Percentiles rank a stretch among this genome's conserved stretches.
phyloP scores from a whole-genome alignment of 2,329 filamentous ascomycete species.

The Harringtonia lauricola region DNA sequence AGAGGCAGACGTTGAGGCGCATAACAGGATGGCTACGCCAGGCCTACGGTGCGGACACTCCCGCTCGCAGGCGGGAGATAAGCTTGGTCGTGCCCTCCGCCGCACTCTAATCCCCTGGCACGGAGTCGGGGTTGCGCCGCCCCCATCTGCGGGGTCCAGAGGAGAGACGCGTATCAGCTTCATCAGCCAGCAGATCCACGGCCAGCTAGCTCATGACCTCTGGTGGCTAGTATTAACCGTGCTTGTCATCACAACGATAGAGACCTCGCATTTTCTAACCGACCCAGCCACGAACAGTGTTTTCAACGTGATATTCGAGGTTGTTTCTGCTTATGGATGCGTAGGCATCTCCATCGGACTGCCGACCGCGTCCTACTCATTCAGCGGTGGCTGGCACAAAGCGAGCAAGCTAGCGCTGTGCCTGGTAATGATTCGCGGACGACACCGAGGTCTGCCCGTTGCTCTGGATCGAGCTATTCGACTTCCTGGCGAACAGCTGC shows the following conservation, averaged over 20 bases:
- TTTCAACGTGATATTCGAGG: constrained; percentile 47
- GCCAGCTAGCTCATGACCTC: constrained; percentile 52
- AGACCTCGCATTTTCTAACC: constrained; percentile 39
- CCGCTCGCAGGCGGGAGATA: background rate
- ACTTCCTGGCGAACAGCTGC: constrained; percentile 24
- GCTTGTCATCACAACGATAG: constrained; percentile 47
- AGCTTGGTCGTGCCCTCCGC: constrained; percentile 23
- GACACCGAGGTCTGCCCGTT: constrained; percentile 43
- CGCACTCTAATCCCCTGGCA: constrained; percentile 27
- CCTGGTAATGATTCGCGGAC: constrained; percentile 42
- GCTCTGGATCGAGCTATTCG: constrained; percentile 42
- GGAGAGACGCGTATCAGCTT: constrained; percentile 34
- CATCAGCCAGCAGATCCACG: constrained; percentile 43
- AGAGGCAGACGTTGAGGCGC: background rate
- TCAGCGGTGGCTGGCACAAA: constrained; percentile 39
- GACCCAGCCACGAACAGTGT: constrained; percentile 44
- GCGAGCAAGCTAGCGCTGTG: constrained; percentile 44
- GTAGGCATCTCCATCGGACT: constrained; percentile 47
- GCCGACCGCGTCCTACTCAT: constrained; percentile 39
- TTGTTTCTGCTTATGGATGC: constrained; percentile 46
- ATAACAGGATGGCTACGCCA: background rate
- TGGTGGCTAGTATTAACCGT: constrained; percentile 53
- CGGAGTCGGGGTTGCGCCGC: constrained; percentile 28
- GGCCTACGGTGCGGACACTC: background rate
- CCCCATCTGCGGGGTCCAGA: constrained; percentile 9